Percentiles rank a stretch among this genome's conserved stretches.
These are phyloP conservation scores for Dryadomyces quercivorus DNA, from an alignment of 2,329 filamentous ascomycete genomes.

Conservation along the genomic window DNA sequence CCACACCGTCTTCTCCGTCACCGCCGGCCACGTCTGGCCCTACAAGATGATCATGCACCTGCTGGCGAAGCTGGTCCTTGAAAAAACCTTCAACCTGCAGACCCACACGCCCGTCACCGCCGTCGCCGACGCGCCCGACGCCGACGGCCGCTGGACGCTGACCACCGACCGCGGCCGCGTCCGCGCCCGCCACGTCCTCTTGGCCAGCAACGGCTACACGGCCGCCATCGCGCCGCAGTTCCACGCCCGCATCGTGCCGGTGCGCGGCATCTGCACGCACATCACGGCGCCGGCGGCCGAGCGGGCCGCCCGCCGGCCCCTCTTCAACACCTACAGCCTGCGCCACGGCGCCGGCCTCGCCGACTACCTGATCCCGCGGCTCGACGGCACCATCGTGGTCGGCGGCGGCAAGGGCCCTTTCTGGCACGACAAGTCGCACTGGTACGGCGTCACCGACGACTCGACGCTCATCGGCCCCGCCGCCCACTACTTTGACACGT, in stretches of 20 bases:
- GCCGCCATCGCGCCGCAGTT: constrained; percentile 14
- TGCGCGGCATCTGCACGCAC: constrained; percentile 9
- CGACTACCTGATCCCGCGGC: constrained; percentile 29
- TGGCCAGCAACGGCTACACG: constrained; percentile 20
- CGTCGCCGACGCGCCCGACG: neutral
- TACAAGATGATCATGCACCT: constrained; percentile 6
- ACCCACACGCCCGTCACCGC: constrained; percentile 6
- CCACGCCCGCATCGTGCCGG: constrained; percentile 6
- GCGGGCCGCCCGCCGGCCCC: neutral
- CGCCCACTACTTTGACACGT: constrained; percentile 30
- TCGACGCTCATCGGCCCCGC: constrained; percentile 28
- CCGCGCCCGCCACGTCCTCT: constrained; percentile 12
- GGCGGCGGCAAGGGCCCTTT: constrained; percentile 21
- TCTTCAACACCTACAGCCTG: constrained; percentile 14
- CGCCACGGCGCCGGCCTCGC: constrained; percentile 12
- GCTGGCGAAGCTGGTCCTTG: neutral
- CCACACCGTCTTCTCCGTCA: neutral
- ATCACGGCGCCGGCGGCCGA: constrained; percentile 1
- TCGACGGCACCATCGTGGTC: constrained; percentile 30
- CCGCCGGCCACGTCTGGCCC: constrained; percentile 5
- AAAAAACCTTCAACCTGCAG: constrained; percentile 7
- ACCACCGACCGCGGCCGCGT: constrained; percentile 14
- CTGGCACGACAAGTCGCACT: constrained; percentile 20
- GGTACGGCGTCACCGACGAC: constrained; percentile 35
- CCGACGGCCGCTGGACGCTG: constrained; percentile 7